Percentiles rank a stretch among this genome's conserved stretches.
These are phyloP conservation scores for Chrysanthemum makinoi DNA, from an alignment of 129 eudicot species.

Conservation along the genomic window DNA sequence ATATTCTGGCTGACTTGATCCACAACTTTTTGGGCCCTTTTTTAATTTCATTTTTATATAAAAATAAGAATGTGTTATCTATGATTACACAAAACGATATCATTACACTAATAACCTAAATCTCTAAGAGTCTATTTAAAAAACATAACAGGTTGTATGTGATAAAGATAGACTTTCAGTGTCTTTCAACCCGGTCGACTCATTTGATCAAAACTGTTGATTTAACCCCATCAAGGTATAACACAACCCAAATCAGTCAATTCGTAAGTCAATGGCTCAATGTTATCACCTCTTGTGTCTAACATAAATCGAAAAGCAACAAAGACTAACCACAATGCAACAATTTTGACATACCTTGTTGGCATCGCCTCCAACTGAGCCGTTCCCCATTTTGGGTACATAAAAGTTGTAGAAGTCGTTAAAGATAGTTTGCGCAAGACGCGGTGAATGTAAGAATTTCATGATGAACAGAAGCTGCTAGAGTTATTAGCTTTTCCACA, in stretches of 20 bases:
- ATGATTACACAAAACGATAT: no score
- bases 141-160: no score
- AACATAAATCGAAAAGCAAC: not conserved
- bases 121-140: no score
- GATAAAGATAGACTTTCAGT: no score
- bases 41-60: no score
- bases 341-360: slow-evolving; percentile 42
- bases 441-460: slow-evolving; percentile 76
- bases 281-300: not conserved
- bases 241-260: not conserved
- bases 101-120: no score
- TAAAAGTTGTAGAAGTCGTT: slow-evolving; percentile 56
- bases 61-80: no score
- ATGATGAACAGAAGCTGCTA: slow-evolving; percentile 84
- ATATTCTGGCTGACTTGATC: no score
- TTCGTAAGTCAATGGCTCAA: not conserved
- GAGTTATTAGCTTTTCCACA: slow-evolving; percentile 54
- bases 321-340: not conserved
- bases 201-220: not conserved
- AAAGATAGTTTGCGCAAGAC: slow-evolving; percentile 64
- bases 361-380: slow-evolving; percentile 32
- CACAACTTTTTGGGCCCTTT: no score
- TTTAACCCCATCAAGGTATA: not conserved
- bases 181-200: no score
- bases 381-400: slow-evolving; percentile 68